These are phyloP conservation scores for Rhodotorula sp. DNA, from an alignment of 1,284 basidiomycete species.

Conservation along the genomic window DNA sequence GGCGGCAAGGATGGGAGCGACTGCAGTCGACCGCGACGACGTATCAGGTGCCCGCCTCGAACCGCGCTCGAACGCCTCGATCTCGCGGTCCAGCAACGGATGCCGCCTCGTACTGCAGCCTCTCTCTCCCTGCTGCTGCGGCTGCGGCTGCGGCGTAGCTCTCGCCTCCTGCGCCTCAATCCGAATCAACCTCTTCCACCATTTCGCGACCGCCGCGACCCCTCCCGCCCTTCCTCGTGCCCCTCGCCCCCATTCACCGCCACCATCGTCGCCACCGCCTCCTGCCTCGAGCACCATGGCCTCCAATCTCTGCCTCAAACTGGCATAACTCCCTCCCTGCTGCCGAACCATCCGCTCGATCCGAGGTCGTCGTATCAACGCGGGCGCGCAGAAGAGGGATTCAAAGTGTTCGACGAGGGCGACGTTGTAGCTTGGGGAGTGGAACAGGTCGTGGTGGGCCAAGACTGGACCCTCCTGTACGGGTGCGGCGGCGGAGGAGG, in stretches of 20 bases:
- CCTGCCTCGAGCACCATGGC: neutral
- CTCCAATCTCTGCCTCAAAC: slow-evolving; percentile 3
- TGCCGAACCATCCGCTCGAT: neutral
- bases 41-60: no score
- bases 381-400: neutral
- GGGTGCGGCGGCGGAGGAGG: no score
- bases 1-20: no score
- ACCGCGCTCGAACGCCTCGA: slow-evolving; percentile 3
- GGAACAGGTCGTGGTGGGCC: slow-evolving; percentile 18
- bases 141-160: neutral
- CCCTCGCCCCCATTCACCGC: neutral
- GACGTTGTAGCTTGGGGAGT: slow-evolving; percentile 1
- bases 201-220: neutral
- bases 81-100: neutral
- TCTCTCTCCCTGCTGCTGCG: neutral
- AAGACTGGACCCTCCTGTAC: neutral
- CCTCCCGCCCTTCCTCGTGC: neutral
- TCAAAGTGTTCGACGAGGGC: slow-evolving; percentile 9
- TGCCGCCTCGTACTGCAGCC: neutral
- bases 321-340: slow-evolving; percentile 12
- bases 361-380: neutral
- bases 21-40: no score
- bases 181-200: neutral
- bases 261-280: neutral
- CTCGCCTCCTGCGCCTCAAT: neutral